Conservation (phyloP, 75 land plant genomes). For the Cupressus sempervirens region DNA sequence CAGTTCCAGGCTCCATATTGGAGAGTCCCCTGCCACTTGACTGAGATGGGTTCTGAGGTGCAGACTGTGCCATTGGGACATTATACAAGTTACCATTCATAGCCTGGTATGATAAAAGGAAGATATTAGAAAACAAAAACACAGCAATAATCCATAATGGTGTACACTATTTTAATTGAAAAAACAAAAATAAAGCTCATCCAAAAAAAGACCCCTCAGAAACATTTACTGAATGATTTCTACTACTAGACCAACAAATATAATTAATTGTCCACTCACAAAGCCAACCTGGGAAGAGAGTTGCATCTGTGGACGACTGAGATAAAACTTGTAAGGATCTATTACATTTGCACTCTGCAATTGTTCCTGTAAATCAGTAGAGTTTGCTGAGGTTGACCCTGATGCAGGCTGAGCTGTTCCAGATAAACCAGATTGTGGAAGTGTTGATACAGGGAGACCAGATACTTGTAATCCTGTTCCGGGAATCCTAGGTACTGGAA, state of each 20-base stretch:
- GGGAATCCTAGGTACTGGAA: conserved; percentile 26
- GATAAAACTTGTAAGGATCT: conserved; percentile 4
- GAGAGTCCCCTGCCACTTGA: conserved; percentile 1
- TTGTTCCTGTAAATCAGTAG: background rate
- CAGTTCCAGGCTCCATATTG: background rate
- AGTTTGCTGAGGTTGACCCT: conserved; percentile 6
- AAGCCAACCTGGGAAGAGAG: background rate
- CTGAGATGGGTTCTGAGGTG: conserved; percentile 8
- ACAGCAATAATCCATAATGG: background rate
- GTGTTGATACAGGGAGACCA: conserved; percentile 17
- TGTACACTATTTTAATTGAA: background rate
- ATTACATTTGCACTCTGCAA: conserved; percentile 6
- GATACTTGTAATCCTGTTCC: conserved; percentile 11
- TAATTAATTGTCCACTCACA: background rate
- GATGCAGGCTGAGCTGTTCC: conserved; percentile 10
- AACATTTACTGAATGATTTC: background rate
- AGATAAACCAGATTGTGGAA: conserved; percentile 6
- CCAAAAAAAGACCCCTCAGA: background rate
- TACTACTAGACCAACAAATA: background rate
- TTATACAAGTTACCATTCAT: conserved; percentile 7
- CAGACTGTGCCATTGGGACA: background rate
- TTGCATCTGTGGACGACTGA: background rate
- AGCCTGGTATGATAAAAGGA: background rate
- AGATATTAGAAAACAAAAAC: background rate
- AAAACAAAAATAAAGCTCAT: background rate